Percentiles rank a stretch among this genome's conserved stretches.
Evolutionary conservation across 352 stramenopile genomes (phyloP).

Genomic region (Pythium myriotylum): DNA sequence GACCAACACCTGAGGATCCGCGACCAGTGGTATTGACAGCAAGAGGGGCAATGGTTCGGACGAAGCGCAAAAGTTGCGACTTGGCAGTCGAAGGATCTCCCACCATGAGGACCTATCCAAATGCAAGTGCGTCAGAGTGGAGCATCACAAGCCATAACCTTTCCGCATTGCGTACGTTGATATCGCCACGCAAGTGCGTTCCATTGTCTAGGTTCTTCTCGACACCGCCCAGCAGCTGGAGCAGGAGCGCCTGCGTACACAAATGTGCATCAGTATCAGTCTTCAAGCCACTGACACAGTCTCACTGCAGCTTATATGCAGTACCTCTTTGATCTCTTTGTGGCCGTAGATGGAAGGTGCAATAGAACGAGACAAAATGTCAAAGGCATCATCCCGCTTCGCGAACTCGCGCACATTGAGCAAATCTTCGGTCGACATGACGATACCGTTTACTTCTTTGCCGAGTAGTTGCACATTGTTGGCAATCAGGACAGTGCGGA

Average conservation of each 20-base stretch:
- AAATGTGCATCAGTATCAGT: background rate
- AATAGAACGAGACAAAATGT: slow-evolving; percentile 94
- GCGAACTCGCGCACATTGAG: slow-evolving; percentile 93
- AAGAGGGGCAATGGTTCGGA: slow-evolving; percentile 93
- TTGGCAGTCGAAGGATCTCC: slow-evolving; percentile 99
- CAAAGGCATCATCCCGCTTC: slow-evolving; percentile 88
- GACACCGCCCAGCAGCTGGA: slow-evolving; percentile 89
- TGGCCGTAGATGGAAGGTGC: slow-evolving; percentile 99
- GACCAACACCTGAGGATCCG: slow-evolving; percentile 89
- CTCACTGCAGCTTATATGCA: slow-evolving; percentile 29
- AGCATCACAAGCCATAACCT: background rate
- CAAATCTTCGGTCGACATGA: slow-evolving; percentile 92
- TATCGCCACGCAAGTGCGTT: slow-evolving; percentile 99
- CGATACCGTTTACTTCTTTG: slow-evolving; percentile 93
- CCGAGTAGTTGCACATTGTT: slow-evolving; percentile 96
- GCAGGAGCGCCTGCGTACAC: slow-evolving; percentile 51
- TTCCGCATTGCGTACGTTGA: slow-evolving; percentile 88
- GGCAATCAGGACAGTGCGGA: slow-evolving; percentile 95
- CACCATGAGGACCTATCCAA: slow-evolving; percentile 89
- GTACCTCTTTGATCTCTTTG: slow-evolving; percentile 96
- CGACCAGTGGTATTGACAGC: slow-evolving; percentile 92
- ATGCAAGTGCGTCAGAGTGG: slow-evolving; percentile 1
- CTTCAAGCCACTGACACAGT: no score
- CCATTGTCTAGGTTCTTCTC: slow-evolving; percentile 98
- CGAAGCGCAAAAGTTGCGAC: slow-evolving; percentile 97